These are phyloP conservation scores for Rickenella mellea DNA, from an alignment of 768 basidiomycete species.

Conservation along the genomic window DNA sequence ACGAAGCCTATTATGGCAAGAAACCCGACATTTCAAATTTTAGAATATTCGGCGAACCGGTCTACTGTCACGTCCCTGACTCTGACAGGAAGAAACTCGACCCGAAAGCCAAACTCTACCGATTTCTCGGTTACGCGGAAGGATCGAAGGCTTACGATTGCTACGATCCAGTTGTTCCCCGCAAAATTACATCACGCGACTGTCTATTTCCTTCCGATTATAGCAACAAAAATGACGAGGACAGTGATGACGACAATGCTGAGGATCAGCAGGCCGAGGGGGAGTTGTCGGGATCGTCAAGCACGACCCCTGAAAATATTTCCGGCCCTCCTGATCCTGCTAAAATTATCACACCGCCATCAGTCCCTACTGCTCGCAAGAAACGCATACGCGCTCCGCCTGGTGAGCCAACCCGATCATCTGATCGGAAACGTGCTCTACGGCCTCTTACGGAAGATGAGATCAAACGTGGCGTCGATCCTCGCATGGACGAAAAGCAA, in stretches of 20 bases:
- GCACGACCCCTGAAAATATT: too few species aligned
- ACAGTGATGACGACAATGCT: neutral
- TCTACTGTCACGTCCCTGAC: slow-evolving; percentile 16
- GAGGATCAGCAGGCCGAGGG: neutral
- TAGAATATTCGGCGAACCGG: slow-evolving; percentile 19
- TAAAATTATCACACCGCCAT: too few species aligned
- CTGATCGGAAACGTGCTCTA: too few species aligned
- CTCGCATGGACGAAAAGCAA: too few species aligned
- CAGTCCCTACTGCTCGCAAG: too few species aligned
- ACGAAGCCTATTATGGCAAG: slow-evolving; percentile 8
- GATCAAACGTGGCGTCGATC: too few species aligned
- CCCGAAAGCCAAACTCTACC: slow-evolving; percentile 7
- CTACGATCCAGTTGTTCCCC: too few species aligned
- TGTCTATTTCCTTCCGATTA: slow-evolving; percentile 22
- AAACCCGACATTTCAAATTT: slow-evolving; percentile 20
- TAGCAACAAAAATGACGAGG: slow-evolving; percentile 22
- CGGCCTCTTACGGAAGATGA: too few species aligned
- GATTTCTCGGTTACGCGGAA: slow-evolving; percentile 8
- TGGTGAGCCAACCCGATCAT: too few species aligned
- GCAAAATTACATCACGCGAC: slow-evolving; percentile 17
- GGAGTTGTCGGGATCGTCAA: too few species aligned
- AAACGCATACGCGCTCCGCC: too few species aligned
- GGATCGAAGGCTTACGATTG: slow-evolving; percentile 8
- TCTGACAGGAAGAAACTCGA: slow-evolving; percentile 19
- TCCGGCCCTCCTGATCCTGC: too few species aligned